Percentiles rank a stretch among this genome's conserved stretches.
Evolutionary conservation across 371 early-diverging fungal species (phyloP).

Genomic region (Ecytonucleospora hepatopenaei): DNA sequence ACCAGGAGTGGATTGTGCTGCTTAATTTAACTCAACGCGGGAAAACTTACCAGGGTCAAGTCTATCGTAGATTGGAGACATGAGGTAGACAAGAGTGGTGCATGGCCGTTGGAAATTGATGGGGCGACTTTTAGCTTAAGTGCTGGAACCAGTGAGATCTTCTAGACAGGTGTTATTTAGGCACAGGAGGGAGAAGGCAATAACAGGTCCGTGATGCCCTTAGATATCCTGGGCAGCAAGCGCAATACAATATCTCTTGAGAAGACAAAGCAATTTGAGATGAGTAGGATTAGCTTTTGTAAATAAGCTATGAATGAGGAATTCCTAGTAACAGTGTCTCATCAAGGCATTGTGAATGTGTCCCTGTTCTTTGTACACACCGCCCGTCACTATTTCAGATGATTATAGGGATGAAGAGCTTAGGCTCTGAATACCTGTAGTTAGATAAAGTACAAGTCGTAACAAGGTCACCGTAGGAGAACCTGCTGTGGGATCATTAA

Average conservation of each 20-base stretch:
- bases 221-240: slow-evolving; percentile 64
- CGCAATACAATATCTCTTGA: slow-evolving; percentile 64
- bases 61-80: slow-evolving; percentile 56
- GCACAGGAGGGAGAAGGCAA: slow-evolving; percentile 62
- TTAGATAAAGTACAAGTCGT: slow-evolving; percentile 67
- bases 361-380: slow-evolving; percentile 57
- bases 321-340: slow-evolving; percentile 62
- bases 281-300: slow-evolving; percentile 62
- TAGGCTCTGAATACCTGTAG: slow-evolving; percentile 59
- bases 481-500: slow-evolving; percentile 56
- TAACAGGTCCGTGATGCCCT: slow-evolving; percentile 66
- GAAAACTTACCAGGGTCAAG: slow-evolving; percentile 59
- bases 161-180: slow-evolving; percentile 57
- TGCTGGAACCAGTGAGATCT: slow-evolving; percentile 64
- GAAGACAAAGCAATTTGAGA: slow-evolving; percentile 61
- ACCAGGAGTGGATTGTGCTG: slow-evolving; percentile 46
- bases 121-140: slow-evolving; percentile 63
- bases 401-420: slow-evolving; percentile 7
- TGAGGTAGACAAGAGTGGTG: slow-evolving; percentile 57
- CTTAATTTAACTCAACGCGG: slow-evolving; percentile 46
- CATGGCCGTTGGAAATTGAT: slow-evolving; percentile 59
- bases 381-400: slow-evolving; percentile 44
- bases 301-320: slow-evolving; percentile 61
- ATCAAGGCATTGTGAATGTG: slow-evolving; percentile 60
- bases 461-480: slow-evolving; percentile 66